Evolutionary conservation across 176 grass and related monocot species (phyloP).

Genomic region (Dendrocalamus sinicus): DNA sequence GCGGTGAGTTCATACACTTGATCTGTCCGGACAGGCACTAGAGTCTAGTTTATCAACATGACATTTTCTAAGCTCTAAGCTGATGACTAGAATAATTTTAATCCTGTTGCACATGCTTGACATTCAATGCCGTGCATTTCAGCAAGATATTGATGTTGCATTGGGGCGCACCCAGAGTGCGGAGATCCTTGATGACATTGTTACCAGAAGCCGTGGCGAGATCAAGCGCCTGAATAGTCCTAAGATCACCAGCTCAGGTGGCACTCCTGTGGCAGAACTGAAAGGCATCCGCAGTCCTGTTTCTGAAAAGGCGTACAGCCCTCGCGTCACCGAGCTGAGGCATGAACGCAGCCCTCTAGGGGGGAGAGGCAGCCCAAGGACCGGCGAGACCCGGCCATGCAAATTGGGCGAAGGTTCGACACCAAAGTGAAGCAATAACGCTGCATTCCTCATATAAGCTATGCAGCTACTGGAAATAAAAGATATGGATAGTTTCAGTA

Average conservation of each 20-base stretch:
- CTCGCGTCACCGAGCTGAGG: slow-evolving; percentile 64
- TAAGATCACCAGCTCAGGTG: slow-evolving; percentile 86
- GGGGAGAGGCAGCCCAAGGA: slow-evolving; percentile 60
- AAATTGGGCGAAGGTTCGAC: slow-evolving; percentile 52
- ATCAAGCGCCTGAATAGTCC: slow-evolving; percentile 90
- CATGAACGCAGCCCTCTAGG: slow-evolving; percentile 72
- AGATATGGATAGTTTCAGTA: slow-evolving; percentile 35
- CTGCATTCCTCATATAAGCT: slow-evolving; percentile 22
- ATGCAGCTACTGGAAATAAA: slow-evolving; percentile 38
- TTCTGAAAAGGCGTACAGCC: slow-evolving; percentile 82
- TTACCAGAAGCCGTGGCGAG: slow-evolving; percentile 93
- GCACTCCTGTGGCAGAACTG: slow-evolving; percentile 73
- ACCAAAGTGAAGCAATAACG: slow-evolving; percentile 41
- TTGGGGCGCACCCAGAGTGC: slow-evolving; percentile 55
- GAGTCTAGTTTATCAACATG: neutral
- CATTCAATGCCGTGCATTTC: slow-evolving; percentile 13
- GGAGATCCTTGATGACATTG: slow-evolving; percentile 84
- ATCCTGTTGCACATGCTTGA: slow-evolving; percentile 32
- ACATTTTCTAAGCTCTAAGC: slow-evolving; percentile 14
- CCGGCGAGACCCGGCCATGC: slow-evolving; percentile 29
- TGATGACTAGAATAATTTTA: neutral
- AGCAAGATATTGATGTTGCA: slow-evolving; percentile 67
- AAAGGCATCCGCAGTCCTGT: slow-evolving; percentile 75
- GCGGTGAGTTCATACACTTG: slow-evolving; percentile 44
- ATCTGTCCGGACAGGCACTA: slow-evolving; percentile 1